Conservation (phyloP, 176 grass and related monocot genomes). For the Tillandsia fasciculata region DNA sequence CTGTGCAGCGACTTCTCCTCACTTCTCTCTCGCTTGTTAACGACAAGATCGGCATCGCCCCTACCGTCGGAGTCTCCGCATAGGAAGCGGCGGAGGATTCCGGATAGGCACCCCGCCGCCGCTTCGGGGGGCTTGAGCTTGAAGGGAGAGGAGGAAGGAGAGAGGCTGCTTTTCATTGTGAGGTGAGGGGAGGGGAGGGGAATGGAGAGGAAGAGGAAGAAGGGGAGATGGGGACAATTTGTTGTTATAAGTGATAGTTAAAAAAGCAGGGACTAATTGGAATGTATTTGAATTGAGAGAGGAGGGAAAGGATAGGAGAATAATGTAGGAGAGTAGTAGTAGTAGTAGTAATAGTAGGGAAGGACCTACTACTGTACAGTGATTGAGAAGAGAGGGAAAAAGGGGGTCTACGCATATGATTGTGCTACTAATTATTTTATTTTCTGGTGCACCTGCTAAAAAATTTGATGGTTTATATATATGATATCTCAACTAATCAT, state of each 20-base stretch:
- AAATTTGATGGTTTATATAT: too few species aligned
- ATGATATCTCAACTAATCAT: too few species aligned
- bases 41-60: not conserved
- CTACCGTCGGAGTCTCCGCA: constrained; percentile 22
- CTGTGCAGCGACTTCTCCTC: constrained; percentile 9
- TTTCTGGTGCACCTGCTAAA: too few species aligned
- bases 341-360: too few species aligned
- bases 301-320: constrained; percentile 14
- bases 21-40: not conserved
- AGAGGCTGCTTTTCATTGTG: constrained; percentile 45
- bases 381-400: too few species aligned
- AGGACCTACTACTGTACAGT: too few species aligned
- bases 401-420: too few species aligned
- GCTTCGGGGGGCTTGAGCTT: constrained; percentile 6
- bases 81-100: constrained; percentile 47
- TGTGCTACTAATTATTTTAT: too few species aligned
- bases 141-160: constrained; percentile 18
- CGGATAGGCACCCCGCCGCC: constrained; percentile 26
- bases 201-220: not conserved
- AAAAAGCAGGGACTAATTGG: not conserved
- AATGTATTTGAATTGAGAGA: constrained; percentile 23
- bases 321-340: not conserved
- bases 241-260: not conserved
- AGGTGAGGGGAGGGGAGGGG: too few species aligned
- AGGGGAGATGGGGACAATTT: not conserved